Percentiles rank a stretch among this genome's conserved stretches.
Evolutionary conservation across 169 alveolate genomes (phyloP).

Genomic region (Perkinsus marinus): DNA sequence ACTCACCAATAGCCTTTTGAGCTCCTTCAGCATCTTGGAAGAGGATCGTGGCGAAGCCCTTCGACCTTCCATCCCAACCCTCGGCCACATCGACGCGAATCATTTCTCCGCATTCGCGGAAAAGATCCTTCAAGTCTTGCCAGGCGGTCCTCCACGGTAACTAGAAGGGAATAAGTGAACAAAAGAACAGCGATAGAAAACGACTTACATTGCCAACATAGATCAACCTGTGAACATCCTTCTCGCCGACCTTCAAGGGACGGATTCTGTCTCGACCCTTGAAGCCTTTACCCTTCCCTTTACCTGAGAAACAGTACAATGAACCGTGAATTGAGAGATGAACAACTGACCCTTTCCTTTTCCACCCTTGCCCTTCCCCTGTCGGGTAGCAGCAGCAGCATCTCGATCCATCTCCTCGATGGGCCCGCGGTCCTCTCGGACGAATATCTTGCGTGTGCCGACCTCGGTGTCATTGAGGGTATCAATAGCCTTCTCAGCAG

Average conservation of each 20-base stretch:
- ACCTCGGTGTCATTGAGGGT: conserved; percentile 28
- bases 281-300: conserved; percentile 3
- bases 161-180: background rate
- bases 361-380: conserved; percentile 18
- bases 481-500: conserved; percentile 29
- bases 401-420: background rate
- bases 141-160: conserved; percentile 32
- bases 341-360: conserved; percentile 9
- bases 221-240: background rate
- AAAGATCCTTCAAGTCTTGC: conserved; percentile 31
- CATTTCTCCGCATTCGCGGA: conserved; percentile 29
- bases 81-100: conserved; percentile 26
- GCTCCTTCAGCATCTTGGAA: conserved; percentile 22
- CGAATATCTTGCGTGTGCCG: conserved; percentile 29
- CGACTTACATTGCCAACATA: conserved; percentile 15
- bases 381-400: conserved; percentile 3
- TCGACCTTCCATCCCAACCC: conserved; percentile 28
- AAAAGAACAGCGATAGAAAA: background rate
- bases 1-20: conserved; percentile 13
- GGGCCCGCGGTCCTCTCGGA: conserved; percentile 31
- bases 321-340: background rate
- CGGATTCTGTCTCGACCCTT: background rate
- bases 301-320: background rate
- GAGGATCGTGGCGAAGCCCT: conserved; percentile 27
- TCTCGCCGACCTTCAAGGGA: background rate